A percentile compares a stretch with the other conserved stretches of the same genome.
These are phyloP conservation scores for Cladosporium sp. DNA, from an alignment of 2,329 filamentous ascomycete genomes.

Conservation along the genomic window DNA sequence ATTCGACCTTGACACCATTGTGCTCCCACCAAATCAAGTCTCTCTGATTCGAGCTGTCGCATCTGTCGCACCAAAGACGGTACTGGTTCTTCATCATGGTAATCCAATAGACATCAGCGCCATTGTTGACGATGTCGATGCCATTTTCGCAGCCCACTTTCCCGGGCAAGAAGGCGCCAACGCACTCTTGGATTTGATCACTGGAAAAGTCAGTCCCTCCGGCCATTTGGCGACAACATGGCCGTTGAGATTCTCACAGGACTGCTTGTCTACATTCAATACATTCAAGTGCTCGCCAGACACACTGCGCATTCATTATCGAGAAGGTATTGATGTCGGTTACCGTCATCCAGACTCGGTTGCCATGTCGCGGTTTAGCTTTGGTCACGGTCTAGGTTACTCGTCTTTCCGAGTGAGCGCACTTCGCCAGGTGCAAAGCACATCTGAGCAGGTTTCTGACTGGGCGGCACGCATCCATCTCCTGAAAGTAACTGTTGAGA, in stretches of 20 bases:
- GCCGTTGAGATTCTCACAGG: conserved; percentile 32
- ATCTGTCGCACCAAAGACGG: conserved; percentile 63
- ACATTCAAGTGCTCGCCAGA: conserved; percentile 63
- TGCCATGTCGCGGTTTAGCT: conserved; percentile 56
- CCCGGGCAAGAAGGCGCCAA: conserved; percentile 40
- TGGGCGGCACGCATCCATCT: background rate
- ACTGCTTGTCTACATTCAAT: background rate
- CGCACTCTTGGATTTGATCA: conserved; percentile 71
- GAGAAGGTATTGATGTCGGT: conserved; percentile 68
- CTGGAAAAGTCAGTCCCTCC: conserved; percentile 68
- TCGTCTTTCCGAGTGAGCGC: conserved; percentile 65
- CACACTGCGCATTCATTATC: conserved; percentile 42
- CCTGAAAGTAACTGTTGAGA: background rate
- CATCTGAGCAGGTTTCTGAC: background rate
- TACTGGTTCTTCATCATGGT: conserved; percentile 72
- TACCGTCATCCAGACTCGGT: conserved; percentile 49
- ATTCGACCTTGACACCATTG: conserved; percentile 57
- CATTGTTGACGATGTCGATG: conserved; percentile 55
- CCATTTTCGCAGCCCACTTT: conserved; percentile 57
- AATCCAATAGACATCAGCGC: conserved; percentile 70
- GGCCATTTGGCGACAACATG: conserved; percentile 49
- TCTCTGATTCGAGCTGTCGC: conserved; percentile 62
- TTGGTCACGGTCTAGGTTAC: conserved; percentile 74
- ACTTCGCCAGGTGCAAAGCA: conserved; percentile 28
- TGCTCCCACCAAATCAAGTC: conserved; percentile 59